A percentile compares a stretch with the other conserved stretches of the same genome.
Evolutionary conservation across 2,329 filamentous ascomycete species (phyloP).

Genomic region (Sporothrix luriei): DNA sequence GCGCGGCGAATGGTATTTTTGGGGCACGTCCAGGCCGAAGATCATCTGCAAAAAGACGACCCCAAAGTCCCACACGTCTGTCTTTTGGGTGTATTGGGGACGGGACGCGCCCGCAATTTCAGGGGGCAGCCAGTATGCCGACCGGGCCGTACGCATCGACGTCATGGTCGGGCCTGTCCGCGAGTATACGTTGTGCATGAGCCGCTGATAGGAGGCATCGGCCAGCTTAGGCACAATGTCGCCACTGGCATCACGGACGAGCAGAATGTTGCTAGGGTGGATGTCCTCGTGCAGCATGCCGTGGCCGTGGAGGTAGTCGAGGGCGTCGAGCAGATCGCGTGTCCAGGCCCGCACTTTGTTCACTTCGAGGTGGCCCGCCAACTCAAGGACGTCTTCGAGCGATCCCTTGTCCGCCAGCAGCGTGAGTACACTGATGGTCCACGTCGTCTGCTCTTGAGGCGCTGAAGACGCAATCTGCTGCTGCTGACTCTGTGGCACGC

Average conservation of each 20-base stretch:
- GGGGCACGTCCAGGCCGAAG: constrained; percentile 76
- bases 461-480: neutral
- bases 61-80: constrained; percentile 94
- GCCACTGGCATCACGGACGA: constrained; percentile 70
- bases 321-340: constrained; percentile 84
- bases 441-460: constrained; percentile 50
- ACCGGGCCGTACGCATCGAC: constrained; percentile 64
- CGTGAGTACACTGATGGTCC: constrained; percentile 74
- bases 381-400: constrained; percentile 76
- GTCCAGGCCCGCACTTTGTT: constrained; percentile 84
- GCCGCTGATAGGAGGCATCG: constrained; percentile 70
- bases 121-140: constrained; percentile 80
- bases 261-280: constrained; percentile 75
- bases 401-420: constrained; percentile 82
- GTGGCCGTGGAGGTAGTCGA: constrained; percentile 83
- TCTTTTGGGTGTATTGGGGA: constrained; percentile 70
- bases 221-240: constrained; percentile 73
- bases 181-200: constrained; percentile 62
- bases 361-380: constrained; percentile 72
- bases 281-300: constrained; percentile 83
- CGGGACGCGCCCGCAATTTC: constrained; percentile 68
- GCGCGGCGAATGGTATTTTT: constrained; percentile 77
- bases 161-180: constrained; percentile 56
- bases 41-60: constrained; percentile 92
- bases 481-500: constrained; percentile 18